phyloP scores from a whole-genome alignment of 495 filamentous ascomycete genomes.

The Tuber indicum region DNA sequence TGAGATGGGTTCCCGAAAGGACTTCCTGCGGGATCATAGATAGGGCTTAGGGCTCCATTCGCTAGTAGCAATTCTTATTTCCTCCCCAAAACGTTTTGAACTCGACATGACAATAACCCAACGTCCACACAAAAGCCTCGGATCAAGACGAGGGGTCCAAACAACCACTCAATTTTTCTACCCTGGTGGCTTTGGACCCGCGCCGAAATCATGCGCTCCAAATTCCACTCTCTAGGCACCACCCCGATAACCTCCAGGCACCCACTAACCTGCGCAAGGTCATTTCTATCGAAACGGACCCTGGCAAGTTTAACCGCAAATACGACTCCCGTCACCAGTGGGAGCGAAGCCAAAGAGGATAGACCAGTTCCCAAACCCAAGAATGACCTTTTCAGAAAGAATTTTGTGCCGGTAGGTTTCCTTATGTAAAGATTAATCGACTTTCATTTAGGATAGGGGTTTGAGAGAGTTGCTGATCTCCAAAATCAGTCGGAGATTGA shows the following conservation, averaged over 20 bases:
- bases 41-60: conserved; percentile 1
- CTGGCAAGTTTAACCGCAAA: conserved; percentile 12
- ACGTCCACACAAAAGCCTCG: neutral
- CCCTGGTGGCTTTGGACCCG: neutral
- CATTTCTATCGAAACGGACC: conserved; percentile 21
- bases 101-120: neutral
- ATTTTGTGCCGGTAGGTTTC: neutral
- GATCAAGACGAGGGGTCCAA: neutral
- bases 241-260: neutral
- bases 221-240: neutral
- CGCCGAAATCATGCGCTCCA: neutral
- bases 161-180: neutral
- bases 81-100: neutral
- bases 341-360: neutral
- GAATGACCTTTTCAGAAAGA: neutral
- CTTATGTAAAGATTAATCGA: neutral
- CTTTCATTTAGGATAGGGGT: neutral
- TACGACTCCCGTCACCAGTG: neutral
- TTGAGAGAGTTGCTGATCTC: neutral
- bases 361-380: neutral
- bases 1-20: neutral
- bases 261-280: neutral
- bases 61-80: neutral
- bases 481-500: conserved; percentile 24
- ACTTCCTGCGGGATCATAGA: neutral